Evolutionary conservation across 805 yeast species (phyloP), one percentile per base, ranked within the genome.

Genomic region (Wickerhamiella brachini): DNA sequence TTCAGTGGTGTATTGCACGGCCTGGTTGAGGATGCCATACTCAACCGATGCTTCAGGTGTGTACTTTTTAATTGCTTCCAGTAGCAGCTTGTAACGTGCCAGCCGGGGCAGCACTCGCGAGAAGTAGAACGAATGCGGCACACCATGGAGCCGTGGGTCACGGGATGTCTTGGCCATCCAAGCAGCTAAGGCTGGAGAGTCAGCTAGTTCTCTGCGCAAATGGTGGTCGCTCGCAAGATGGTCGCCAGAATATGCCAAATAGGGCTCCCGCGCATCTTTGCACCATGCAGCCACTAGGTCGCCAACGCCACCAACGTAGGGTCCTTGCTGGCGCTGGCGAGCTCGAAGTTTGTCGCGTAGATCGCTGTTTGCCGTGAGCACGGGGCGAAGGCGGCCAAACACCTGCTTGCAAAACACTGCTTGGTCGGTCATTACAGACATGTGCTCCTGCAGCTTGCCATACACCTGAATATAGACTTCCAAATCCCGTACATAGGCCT

Each of bases 251-350:
- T 84, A 84, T 39, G 68, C 69, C 20, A 79, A 56, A 49, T 83
- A 79, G 0, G 79, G 71, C 1, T 68, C 68, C 21, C 71, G 67
- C 0, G 85, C 87, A 20, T 69, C 72, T 26, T 68, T 67, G 1
- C 81, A 71, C 95, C 95, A 86, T 18, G 74, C 73, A 29, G 72
- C 63, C 55, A 83, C 77, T 10, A 84, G 71, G 46, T 78, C 79
- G 37, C 72, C 74, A 1, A 59, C 41, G 10, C 31, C 46, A 5
- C 42, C 46, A 13, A 86, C 75, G 52, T 78, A 81, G 48, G 81
- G 83, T 0, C 90, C 89, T 51, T 80, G 81, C 2, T 76, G 67
- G 22, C 75, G 68, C 44, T 85, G 69, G 44, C 82, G 75, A 51
- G 69, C 67, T 31, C 80, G 67, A 26, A 86, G 67, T 0, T 85